These are phyloP conservation scores for Cerrena zonata DNA, from an alignment of 1,284 basidiomycete genomes.

Conservation along the genomic window DNA sequence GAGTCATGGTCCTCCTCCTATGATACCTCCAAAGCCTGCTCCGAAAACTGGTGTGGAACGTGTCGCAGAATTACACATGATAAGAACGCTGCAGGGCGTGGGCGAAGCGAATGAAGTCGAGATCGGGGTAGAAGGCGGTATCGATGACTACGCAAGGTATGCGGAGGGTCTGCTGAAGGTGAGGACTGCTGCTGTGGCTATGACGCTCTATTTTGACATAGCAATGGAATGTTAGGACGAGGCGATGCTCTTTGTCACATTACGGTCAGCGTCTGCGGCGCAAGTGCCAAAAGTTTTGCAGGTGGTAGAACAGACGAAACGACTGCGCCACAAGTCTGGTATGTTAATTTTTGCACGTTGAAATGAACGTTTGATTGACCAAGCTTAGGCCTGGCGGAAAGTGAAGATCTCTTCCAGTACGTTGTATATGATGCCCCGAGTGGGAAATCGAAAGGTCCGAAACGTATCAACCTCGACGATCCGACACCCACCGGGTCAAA, in stretches of 20 bases:
- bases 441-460: slow-evolving; percentile 46
- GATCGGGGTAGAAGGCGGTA: slow-evolving; percentile 57
- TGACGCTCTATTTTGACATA: no score
- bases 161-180: slow-evolving; percentile 62
- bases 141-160: slow-evolving; percentile 65
- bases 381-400: slow-evolving; percentile 47
- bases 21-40: slow-evolving; percentile 54
- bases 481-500: slow-evolving; percentile 31
- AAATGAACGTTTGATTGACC: not conserved
- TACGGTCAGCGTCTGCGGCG: slow-evolving; percentile 58
- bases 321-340: slow-evolving; percentile 67
- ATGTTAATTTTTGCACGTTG: not conserved
- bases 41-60: slow-evolving; percentile 59
- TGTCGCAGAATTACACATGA: slow-evolving; percentile 61
- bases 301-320: slow-evolving; percentile 74
- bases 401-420: slow-evolving; percentile 71
- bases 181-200: no score
- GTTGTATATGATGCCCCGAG: slow-evolving; percentile 57
- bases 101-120: slow-evolving; percentile 71
- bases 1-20: slow-evolving; percentile 26
- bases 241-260: slow-evolving; percentile 70
- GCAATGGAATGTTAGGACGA: slow-evolving; percentile 47
- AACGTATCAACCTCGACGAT: slow-evolving; percentile 61
- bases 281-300: slow-evolving; percentile 74
- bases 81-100: slow-evolving; percentile 30